These are phyloP conservation scores for Komagataella kurtzmanii DNA, from an alignment of 805 yeast genomes.

Conservation along the genomic window DNA sequence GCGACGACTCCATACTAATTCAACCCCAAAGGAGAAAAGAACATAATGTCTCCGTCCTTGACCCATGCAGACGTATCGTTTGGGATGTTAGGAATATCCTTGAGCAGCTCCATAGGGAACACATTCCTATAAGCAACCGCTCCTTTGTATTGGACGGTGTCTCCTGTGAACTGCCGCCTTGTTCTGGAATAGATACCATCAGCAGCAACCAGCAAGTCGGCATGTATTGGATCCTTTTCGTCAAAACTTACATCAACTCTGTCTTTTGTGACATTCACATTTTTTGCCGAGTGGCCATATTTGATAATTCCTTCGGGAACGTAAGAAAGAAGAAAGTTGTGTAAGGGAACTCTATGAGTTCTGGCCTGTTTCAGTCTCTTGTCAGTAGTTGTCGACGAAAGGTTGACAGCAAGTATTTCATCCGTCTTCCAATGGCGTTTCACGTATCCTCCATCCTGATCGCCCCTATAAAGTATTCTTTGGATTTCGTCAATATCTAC, in stretches of 20 bases:
- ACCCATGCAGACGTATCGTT: conserved; percentile 4
- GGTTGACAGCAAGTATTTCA: no score
- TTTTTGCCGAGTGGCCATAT: conserved; percentile 2
- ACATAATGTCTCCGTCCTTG: no score
- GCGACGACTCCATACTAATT: no score
- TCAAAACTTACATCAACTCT: neutral
- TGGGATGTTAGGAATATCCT: conserved; percentile 2
- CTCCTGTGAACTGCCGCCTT: conserved; percentile 3
- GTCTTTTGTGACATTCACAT: conserved; percentile 1
- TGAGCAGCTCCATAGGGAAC: conserved; percentile 2
- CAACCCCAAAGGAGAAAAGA: no score
- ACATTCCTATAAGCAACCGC: conserved; percentile 6
- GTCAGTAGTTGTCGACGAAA: no score
- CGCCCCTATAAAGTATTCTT: no score
- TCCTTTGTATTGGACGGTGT: conserved; percentile 4
- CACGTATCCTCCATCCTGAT: no score
- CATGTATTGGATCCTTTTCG: neutral
- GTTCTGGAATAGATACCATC: conserved; percentile 7
- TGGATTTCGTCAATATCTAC: no score
- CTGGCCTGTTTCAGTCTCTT: no score
- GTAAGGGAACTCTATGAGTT: no score
- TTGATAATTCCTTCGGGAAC: conserved; percentile 3
- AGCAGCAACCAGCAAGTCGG: conserved; percentile 6
- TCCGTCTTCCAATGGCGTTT: no score
- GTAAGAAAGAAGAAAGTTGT: neutral